Percentiles rank a stretch among this genome's conserved stretches.
Evolutionary conservation across 2,329 filamentous ascomycete species (phyloP).

Genomic region (Colletotrichum sp.): DNA sequence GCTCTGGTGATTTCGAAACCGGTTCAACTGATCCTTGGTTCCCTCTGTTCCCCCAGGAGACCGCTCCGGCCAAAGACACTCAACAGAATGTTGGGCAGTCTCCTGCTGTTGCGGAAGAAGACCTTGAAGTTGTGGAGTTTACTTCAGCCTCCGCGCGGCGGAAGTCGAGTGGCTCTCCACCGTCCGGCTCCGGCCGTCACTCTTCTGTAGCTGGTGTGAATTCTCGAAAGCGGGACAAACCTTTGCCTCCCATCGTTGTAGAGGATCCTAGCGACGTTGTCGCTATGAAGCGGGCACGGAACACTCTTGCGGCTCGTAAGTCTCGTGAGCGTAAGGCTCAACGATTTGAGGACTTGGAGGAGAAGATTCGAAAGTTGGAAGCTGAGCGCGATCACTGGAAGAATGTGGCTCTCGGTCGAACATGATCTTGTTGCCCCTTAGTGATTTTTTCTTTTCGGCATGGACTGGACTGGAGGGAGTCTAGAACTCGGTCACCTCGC

Average conservation of each 20-base stretch:
- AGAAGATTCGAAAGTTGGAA: slow-evolving; percentile 72
- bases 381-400: slow-evolving; percentile 72
- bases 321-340: slow-evolving; percentile 86
- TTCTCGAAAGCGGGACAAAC: slow-evolving; percentile 79
- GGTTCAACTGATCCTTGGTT: slow-evolving; percentile 67
- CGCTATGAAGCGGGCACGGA: slow-evolving; percentile 93
- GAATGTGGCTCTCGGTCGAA: slow-evolving; percentile 48
- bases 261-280: slow-evolving; percentile 74
- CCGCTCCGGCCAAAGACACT: slow-evolving; percentile 8
- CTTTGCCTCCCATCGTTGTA: slow-evolving; percentile 77
- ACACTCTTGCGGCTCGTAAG: slow-evolving; percentile 91
- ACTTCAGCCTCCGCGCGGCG: slow-evolving; percentile 45
- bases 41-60: slow-evolving; percentile 69
- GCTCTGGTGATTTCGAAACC: slow-evolving; percentile 53
- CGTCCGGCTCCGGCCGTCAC: slow-evolving; percentile 56
- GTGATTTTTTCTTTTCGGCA: not conserved
- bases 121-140: slow-evolving; percentile 48
- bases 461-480: not conserved
- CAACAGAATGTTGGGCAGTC: slow-evolving; percentile 36
- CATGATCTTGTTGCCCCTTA: not conserved
- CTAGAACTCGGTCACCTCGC: not conserved
- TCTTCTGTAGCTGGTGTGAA: slow-evolving; percentile 74
- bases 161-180: slow-evolving; percentile 52
- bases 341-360: slow-evolving; percentile 76
- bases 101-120: slow-evolving; percentile 49